Evolutionary conservation across 768 basidiomycete genomes (phyloP), one percentile per base, ranked within the genome.

Genomic region (Phylloporus sp.): DNA sequence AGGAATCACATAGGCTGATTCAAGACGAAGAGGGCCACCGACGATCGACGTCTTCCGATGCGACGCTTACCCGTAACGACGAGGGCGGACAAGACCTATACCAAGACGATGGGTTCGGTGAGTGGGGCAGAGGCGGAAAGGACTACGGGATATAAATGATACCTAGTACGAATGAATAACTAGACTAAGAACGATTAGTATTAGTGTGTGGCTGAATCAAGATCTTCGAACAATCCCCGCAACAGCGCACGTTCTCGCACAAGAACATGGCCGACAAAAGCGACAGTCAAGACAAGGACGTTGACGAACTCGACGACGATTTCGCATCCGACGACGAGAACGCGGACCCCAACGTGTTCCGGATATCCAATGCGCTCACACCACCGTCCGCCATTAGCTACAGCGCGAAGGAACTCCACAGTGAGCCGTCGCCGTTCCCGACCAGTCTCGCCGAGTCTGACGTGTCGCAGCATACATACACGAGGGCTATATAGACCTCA

Each of bases 401-500:
- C 49, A 71, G 79, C 13, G 75, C 79, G 20, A 55, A 60, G 32
- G 65, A 77, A 41, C 68, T 82, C 3, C 80, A 82, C 58, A 55
- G 80, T 81, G 49, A 56, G 75, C 47, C 1, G 8, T 29, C 38
- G 44, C 28, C n/a, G 26, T 49, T 16, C 16, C 47, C 45, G 45
- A 18, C 43, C 13, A 13, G 24, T 27, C 5, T 35, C 23, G 13
- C 9, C n/a, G n/a, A n/a, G n/a, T 34, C 49, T 57, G 11, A 60
- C 47, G 11, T 39, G 27, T 24, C 39, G 31, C 49, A 88, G 86
- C 67, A 9, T 72, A 80, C 29, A 86, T 89, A 51, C 86, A 88
- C 62, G 78, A 85, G 31, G 85, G 86, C 5, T 69, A 67, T 0
- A 85, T 91, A 47, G 85, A 90, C 62, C 69, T 91, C 23, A 78